Evolutionary conservation across 192 early-diverging fungal species (phyloP), one percentile per base, ranked within the genome.

Genomic region (Diversispora epigaea): DNA sequence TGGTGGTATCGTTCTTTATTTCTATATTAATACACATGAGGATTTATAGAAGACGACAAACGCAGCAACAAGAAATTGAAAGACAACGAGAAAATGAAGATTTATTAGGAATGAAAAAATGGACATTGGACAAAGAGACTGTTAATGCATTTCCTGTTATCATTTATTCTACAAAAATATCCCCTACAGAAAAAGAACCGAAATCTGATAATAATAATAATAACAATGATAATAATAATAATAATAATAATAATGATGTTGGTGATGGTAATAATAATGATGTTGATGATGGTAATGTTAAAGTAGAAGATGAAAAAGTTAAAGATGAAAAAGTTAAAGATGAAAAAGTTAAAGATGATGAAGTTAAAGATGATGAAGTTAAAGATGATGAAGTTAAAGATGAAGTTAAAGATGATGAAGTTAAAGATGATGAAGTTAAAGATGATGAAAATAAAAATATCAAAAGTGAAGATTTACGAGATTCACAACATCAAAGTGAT

Each of bases 21-120:
- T 67, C 65, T 3, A 67, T 67, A 12, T 49, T 67, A 46, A 67
- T 67, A 25, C 65, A 67, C 5, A 47, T 67, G 65, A 67, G 65
- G 15, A n/a, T 67, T 49, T 67, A 67, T 47, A 43, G 65, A 14
- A 25, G 45, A 49, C 45, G 65, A n/a, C 45, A 45, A 22, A 47
- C 45, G 45, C 65, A 67, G 21, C 44, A 67, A 49, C 19, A 49
- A 41, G 65, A 67, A 67, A 49, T 67, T 8, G 47, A 45, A 49
- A 45, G 65, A 15, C 65, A 67, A 44, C 8, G 65, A 14, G 19
- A 7, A 41, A 21, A n/a, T 47, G 65, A 67, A 25, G 65, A 67
- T 19, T 15, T 25, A 22, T 25, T 46, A 25, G 65, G 65, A 49
- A 67, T 67, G 65, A 67, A 46, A 49, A 67, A 67, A 67, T 67